Conservation (phyloP, 2,329 filamentous ascomycete genomes). For the Fusarium solani-melongenae region DNA sequence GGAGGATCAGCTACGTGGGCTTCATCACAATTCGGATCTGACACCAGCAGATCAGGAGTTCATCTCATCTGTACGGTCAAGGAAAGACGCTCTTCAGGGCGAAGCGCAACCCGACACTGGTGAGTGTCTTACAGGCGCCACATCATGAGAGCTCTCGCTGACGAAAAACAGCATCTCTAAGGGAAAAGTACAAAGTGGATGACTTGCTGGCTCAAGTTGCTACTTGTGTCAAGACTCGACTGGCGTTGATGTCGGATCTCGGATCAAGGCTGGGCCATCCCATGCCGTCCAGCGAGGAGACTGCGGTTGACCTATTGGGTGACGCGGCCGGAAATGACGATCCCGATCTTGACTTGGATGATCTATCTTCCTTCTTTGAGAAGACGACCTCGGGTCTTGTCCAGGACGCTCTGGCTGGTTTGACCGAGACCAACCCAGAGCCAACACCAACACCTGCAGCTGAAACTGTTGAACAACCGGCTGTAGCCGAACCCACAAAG, state of each 20-base stretch:
- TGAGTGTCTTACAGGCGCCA: conserved; percentile 34
- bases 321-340: conserved; percentile 45
- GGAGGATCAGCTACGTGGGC: conserved; percentile 56
- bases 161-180: conserved; percentile 42
- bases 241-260: conserved; percentile 49
- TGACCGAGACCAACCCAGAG: conserved; percentile 45
- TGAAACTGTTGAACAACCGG: conserved; percentile 37
- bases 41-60: conserved; percentile 51
- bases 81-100: conserved; percentile 48
- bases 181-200: conserved; percentile 53
- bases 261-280: conserved; percentile 50
- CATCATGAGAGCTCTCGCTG: conserved; percentile 10
- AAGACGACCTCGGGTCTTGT: conserved; percentile 55
- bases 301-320: conserved; percentile 41
- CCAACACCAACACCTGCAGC: conserved; percentile 2
- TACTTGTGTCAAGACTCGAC: conserved; percentile 47
- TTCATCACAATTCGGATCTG: conserved; percentile 47
- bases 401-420: conserved; percentile 53
- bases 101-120: conserved; percentile 43
- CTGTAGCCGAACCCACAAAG: conserved; percentile 37
- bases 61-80: conserved; percentile 46
- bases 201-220: conserved; percentile 52
- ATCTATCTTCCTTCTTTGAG: conserved; percentile 56
- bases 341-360: conserved; percentile 52
- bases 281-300: conserved; percentile 46